Conservation (phyloP, 2,329 filamentous ascomycete genomes). For the Penicillium sp. region DNA sequence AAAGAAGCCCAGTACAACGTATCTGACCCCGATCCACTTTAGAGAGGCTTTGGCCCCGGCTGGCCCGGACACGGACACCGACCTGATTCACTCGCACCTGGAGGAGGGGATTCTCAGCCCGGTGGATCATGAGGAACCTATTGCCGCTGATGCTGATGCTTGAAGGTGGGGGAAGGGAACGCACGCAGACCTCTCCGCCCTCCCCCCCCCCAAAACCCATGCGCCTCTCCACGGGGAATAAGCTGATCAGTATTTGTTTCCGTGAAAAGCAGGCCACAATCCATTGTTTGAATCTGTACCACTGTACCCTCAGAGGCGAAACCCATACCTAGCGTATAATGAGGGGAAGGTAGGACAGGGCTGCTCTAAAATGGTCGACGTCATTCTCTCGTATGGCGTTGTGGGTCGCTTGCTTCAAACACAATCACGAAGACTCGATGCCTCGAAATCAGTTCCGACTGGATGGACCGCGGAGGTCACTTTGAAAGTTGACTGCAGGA, state of each 20-base stretch:
- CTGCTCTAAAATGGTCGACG: slow-evolving; percentile 21
- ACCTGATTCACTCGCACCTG: background rate
- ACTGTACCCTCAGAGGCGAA: background rate
- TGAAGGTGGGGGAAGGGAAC: background rate
- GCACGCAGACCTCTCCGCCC: background rate
- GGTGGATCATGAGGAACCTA: background rate
- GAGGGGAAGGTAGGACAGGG: background rate
- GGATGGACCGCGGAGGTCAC: slow-evolving; percentile 19
- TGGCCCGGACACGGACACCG: slow-evolving; percentile 19
- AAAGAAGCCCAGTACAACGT: slow-evolving; percentile 19
- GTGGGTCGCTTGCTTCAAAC: slow-evolving; percentile 8
- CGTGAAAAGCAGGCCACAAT: background rate
- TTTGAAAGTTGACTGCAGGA: slow-evolving; percentile 21
- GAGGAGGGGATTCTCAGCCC: background rate
- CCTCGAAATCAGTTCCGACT: slow-evolving; percentile 23
- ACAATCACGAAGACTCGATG: slow-evolving; percentile 9
- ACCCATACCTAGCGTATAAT: background rate
- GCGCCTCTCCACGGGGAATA: background rate
- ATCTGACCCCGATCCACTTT: slow-evolving; percentile 17
- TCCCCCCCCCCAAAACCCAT: background rate
- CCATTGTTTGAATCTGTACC: background rate
- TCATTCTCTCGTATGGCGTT: slow-evolving; percentile 24
- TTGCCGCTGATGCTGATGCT: slow-evolving; percentile 5
- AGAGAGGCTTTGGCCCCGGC: slow-evolving; percentile 14
- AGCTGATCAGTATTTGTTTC: background rate